Evolutionary conservation across 805 yeast genomes (phyloP), one percentile per base, ranked within the genome.

Genomic region (Yamadazyma scolyti): DNA sequence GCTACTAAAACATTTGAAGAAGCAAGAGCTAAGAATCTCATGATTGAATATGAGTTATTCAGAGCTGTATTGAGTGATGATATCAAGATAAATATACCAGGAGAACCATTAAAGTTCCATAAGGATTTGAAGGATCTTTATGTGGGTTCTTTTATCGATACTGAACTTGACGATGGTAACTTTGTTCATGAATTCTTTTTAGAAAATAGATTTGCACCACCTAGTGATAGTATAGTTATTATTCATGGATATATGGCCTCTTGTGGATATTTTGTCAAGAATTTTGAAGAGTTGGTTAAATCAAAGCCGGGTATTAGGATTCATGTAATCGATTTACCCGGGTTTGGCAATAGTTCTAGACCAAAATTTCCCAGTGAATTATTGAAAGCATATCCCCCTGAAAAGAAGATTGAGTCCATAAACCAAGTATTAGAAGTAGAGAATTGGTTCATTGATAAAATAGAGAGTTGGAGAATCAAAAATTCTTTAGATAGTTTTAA

Each of bases 181-280:
- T 47, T 46, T 18, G 57, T 65, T 25, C 71, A 65, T 36, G 71
- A 65, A 34, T 48, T 64, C 18, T 58, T 49, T 32, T 35, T 65
- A 11, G 49, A 43, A 26, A 58, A 58, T 36, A 34, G 27, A 7
- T 26, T 11, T 10, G 37, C 23, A 7, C 22, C 25, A 5, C 24
- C 20, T 9, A 21, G 31, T 9, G 44, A 39, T 17, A 31, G 34
- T 2, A 27, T 37, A 5, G 69, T 65, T 6, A 40, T 65, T 0
- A 52, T 64, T 11, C 71, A 65, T 36, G 71, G 71, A 5, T 65
- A 63, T 40, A 64, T 65, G 71, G 71, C 71, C 2, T 68, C 71
- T 2, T 43, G 58, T 37, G 71, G 70, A 4, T 65, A 55, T 41
- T 64, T 61, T 31, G 46, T 63, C 31, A 61, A 61, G 41, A 65